Conservation (phyloP, 352 stramenopile genomes). For the Phytophthora fragariae region DNA sequence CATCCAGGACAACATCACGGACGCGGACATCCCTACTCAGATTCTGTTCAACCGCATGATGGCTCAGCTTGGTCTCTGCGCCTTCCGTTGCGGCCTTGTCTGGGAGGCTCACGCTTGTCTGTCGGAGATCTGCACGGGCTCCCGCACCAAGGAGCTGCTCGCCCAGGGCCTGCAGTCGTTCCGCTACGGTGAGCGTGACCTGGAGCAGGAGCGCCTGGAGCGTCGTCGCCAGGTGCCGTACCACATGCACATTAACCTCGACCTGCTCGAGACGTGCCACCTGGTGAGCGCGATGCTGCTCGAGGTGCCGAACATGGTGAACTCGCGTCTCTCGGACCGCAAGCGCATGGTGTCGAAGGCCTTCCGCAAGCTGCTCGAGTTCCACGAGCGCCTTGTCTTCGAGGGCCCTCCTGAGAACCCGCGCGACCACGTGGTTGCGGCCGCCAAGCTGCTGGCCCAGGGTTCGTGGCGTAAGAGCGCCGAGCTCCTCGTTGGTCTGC, state of each 20-base stretch:
- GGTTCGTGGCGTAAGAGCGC: constrained; percentile 96
- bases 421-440: constrained; percentile 97
- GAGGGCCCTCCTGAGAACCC: constrained; percentile 98
- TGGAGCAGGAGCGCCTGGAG: constrained; percentile 98
- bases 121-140: constrained; percentile 95
- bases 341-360: constrained; percentile 94
- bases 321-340: constrained; percentile 77
- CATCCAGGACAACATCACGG: constrained; percentile 96
- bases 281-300: constrained; percentile 99
- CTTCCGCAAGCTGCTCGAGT: constrained; percentile 94
- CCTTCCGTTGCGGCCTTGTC: constrained; percentile 96
- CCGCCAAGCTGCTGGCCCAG: constrained; percentile 94
- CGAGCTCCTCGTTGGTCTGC: constrained; percentile 88
- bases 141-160: constrained; percentile 96
- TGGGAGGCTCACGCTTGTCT: constrained; percentile 97
- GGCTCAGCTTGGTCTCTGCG: constrained; percentile 94
- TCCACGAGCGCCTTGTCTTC: constrained; percentile 94
- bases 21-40: constrained; percentile 94
- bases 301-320: constrained; percentile 98
- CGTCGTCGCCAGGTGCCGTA: constrained; percentile 97
- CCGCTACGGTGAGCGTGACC: constrained; percentile 94
- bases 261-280: constrained; percentile 98
- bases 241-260: constrained; percentile 99
- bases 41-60: constrained; percentile 98
- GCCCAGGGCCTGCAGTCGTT: constrained; percentile 95